Evolutionary conservation across 345 rosid species (phyloP), one percentile per base, ranked within the genome.

Genomic region (Populus alba): DNA sequence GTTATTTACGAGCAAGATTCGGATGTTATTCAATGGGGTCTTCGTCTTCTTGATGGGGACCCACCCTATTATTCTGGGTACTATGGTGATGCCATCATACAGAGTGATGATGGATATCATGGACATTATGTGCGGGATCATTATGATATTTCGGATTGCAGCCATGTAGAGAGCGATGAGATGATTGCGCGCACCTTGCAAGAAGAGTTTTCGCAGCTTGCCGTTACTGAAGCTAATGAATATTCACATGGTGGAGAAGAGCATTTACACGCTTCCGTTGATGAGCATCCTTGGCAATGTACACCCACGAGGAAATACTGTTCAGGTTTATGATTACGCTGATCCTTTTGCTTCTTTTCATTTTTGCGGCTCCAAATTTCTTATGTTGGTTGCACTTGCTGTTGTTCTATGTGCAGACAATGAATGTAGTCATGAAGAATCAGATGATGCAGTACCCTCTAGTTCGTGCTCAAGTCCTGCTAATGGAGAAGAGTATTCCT

Each of bases 141-240:
- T 79, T 80, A 86, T 66, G 96, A 78, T 22, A 73, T 81, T 39
- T 68, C 81, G 51, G 90, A 92, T 74, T 84, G 80, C 81, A 87
- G 74, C 23, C 70, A 89, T 81, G 90, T 92, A 59, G 96, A 91
- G 80, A 93, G 86, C 81, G 99, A 96, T 86, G 97, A 91, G 91
- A 86, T 89, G 65, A 94, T 94, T 80, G 98, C 97, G 1, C 89
- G 90, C 39, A 83, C 92, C 45, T 89, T 96, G 74, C 97, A 96
- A 82, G 98, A 92, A 70, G 97, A 96, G 66, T 94, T 92, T 83
- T 91, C 92, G 11, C 94, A 89, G 83, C 87, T 96, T 29, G 90
- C 90, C 45, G 72, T 94, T 72, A 78, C 86, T 29, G 98, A 92
- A 80, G 80, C 78, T 25, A 79, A 87, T 66, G 77, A 78, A 37